phyloP scores from a whole-genome alignment of 306 rosid genomes.

The Aeschynomene evenia region DNA sequence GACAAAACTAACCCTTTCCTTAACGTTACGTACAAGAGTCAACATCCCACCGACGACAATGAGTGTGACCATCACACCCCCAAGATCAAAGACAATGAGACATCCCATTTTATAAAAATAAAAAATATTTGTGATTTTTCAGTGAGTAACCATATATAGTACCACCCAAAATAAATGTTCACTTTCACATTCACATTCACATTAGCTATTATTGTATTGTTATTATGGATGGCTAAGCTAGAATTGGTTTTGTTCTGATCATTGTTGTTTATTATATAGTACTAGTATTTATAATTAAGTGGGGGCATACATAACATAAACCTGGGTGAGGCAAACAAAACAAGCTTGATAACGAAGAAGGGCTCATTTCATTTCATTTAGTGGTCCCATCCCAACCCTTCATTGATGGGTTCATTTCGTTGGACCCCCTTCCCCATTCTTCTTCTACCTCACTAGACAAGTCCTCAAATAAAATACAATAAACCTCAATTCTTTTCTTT shows the following conservation, averaged over 20 bases:
- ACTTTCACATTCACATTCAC: neutral
- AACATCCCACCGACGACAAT: neutral
- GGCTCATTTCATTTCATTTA: too few species aligned
- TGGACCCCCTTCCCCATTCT: neutral
- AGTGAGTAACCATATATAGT: neutral
- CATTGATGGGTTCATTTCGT: conserved; percentile 34
- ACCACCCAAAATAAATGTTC: neutral
- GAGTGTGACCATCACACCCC: neutral
- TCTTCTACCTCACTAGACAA: neutral
- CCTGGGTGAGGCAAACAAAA: neutral
- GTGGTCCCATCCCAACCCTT: conserved; percentile 45
- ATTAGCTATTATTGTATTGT: neutral
- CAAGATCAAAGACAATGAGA: neutral
- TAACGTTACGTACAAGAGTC: neutral
- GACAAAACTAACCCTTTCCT: conserved; percentile 2
- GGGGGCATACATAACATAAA: neutral
- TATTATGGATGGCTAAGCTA: neutral
- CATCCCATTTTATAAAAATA: neutral
- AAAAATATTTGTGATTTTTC: neutral
- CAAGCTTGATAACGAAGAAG: neutral
- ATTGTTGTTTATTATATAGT: neutral
- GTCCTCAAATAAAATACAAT: too few species aligned
- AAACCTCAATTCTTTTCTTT: too few species aligned
- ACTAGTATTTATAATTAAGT: neutral
- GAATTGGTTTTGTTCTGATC: neutral